Base-by-base conservation (phyloP, 2,329 filamentous ascomycete genomes). In the Pseudocercospora pini-densiflorae region DNA sequence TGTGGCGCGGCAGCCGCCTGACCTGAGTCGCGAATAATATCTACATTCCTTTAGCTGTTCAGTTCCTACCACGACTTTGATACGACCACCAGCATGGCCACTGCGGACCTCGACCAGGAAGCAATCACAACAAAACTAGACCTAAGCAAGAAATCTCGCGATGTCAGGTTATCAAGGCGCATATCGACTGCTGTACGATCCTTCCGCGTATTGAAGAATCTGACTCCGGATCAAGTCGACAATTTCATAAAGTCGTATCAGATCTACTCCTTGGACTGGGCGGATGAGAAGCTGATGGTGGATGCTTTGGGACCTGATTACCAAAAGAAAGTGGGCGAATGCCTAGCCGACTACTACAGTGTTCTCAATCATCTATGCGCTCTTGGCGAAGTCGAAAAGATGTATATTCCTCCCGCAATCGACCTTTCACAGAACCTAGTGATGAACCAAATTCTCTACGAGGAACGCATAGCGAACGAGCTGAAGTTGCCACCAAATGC, bases 261-360 rank as follows among this genome's bases (percentile, higher is more conserved):
- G 33, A 76, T 76, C 62, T 76, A 76, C 63, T 70, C 72, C 53
- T 66, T 76, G 16, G 74, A 76, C 60, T 76, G 74, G 74, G 68
- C 63, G 0, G 68, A 76, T 40, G 74, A 76, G 61, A 67, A 71
- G 45, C 59, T 54, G 21, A 76, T 76, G 74, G 63, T 73, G 29
- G 70, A 72, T 16, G 66, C 68, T 6, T 66, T 76, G 27, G 74
- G 74, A 2, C 67, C 66, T 5, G 62, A 75, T 58, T 76, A 75
- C 51, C 71, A 73, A 57, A 55, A 73, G 43, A 65, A 65, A 60
- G 73, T 76, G 29, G 74, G 74, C 24, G 62, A 70, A 58, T 75
- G 73, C 55, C 62, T 76, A 5, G 62, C 69, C 14, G 71, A 74
- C 47, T 76, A 76, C 67, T 76, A 76, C 60, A 61, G 68, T 23